Evolutionary conservation across 306 rosid species (phyloP).

Genomic region (Nissolia schottii): DNA sequence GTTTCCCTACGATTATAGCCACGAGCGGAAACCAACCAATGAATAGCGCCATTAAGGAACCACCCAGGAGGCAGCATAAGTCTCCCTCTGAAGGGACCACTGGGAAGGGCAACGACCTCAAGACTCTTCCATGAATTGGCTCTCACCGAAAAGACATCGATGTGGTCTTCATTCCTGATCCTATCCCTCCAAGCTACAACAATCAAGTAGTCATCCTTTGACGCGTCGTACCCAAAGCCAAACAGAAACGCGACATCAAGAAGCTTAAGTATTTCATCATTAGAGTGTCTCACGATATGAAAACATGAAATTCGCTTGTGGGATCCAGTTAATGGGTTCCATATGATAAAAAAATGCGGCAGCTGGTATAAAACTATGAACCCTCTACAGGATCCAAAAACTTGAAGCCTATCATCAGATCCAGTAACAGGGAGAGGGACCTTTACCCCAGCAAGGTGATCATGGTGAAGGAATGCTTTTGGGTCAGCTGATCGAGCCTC

Average conservation of each 20-base stretch:
- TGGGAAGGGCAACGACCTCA: background rate
- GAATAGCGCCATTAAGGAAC: background rate
- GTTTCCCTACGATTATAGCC: background rate
- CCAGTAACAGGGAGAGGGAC: background rate
- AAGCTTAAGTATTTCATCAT: background rate
- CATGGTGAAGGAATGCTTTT: no score
- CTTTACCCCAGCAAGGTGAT: background rate
- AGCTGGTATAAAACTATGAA: background rate
- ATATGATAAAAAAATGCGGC: background rate
- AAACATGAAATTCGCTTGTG: background rate
- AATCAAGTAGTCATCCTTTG: background rate
- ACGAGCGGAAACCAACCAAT: background rate
- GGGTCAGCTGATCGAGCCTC: background rate
- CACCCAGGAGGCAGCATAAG: no score
- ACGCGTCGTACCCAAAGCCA: constrained; percentile 12
- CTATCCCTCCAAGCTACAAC: background rate
- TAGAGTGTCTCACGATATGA: background rate
- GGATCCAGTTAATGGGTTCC: background rate
- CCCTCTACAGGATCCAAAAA: background rate
- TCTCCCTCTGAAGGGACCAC: no score
- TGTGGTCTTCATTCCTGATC: background rate
- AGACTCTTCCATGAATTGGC: background rate
- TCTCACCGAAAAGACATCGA: background rate
- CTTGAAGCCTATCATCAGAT: no score
- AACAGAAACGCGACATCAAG: background rate